Conservation (phyloP, 192 early-diverging fungal genomes). For the Podila horticola region DNA sequence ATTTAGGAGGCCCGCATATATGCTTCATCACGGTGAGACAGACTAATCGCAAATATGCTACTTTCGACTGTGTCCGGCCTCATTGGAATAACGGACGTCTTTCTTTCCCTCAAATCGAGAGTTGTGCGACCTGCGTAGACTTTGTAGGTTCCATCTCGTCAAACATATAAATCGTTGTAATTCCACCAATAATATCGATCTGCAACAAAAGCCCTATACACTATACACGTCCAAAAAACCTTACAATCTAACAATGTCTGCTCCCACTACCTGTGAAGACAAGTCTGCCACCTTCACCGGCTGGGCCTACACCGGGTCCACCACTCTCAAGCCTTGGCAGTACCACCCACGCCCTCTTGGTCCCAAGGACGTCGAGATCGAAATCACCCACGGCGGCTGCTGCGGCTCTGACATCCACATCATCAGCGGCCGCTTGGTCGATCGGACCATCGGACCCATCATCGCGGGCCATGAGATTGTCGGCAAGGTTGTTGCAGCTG, state of each 20-base stretch:
- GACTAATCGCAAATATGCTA: too few species aligned
- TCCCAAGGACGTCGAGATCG: constrained; percentile 70
- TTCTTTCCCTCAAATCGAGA: too few species aligned
- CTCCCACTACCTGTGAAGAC: constrained; percentile 53
- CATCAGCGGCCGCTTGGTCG: constrained; percentile 67
- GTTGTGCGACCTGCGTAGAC: too few species aligned
- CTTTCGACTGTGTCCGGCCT: too few species aligned
- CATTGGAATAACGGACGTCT: too few species aligned
- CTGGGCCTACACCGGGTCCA: constrained; percentile 39
- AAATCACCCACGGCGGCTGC: too few species aligned
- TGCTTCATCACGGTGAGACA: too few species aligned
- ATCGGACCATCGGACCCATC: constrained; percentile 12
- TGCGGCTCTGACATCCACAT: constrained; percentile 82
- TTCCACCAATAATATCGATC: background rate
- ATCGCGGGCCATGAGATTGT: constrained; percentile 65
- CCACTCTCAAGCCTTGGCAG: constrained; percentile 50
- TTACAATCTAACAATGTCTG: background rate
- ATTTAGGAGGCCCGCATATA: too few species aligned
- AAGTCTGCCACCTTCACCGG: constrained; percentile 61
- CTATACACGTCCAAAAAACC: background rate
- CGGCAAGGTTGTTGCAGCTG: constrained; percentile 51
- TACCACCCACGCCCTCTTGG: constrained; percentile 70
- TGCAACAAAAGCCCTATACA: background rate
- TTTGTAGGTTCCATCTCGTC: too few species aligned
- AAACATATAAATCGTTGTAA: too few species aligned